phyloP scores from a whole-genome alignment of 768 basidiomycete species.

The Amanita pseudoporphyria region DNA sequence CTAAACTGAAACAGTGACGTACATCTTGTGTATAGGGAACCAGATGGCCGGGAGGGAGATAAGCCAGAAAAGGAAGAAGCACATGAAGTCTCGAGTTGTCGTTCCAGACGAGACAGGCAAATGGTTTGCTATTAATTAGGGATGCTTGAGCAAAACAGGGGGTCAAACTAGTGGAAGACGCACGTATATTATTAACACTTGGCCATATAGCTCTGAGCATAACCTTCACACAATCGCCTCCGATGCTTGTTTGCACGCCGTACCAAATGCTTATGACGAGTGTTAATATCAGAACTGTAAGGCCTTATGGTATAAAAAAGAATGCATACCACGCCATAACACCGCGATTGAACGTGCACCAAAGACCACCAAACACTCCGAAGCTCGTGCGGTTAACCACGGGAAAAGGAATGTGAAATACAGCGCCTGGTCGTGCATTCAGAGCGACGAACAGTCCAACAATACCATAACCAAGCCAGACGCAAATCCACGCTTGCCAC shows the following conservation, averaged over 20 bases:
- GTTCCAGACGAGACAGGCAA: conserved; percentile 67
- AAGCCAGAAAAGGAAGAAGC: conserved; percentile 85
- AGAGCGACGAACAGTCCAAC: conserved; percentile 64
- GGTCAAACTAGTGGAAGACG: conserved; percentile 15
- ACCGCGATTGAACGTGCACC: conserved; percentile 72
- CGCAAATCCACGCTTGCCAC: conserved; percentile 84
- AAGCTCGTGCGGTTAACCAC: conserved; percentile 69
- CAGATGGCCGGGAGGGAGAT: conserved; percentile 71
- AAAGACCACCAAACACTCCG: conserved; percentile 68
- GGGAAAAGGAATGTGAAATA: conserved; percentile 72
- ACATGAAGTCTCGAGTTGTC: conserved; percentile 62
- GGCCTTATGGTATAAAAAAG: no score
- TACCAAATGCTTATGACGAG: conserved; percentile 51
- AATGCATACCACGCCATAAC: conserved; percentile 57
- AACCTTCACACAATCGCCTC: conserved; percentile 65
- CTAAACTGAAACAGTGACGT: conserved; percentile 16
- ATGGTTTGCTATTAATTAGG: conserved; percentile 41
- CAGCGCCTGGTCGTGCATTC: conserved; percentile 71
- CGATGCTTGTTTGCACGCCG: conserved; percentile 73
- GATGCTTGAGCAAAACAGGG: neutral
- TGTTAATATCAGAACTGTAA: neutral
- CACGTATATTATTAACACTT: conserved; percentile 54
- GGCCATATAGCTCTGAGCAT: conserved; percentile 76
- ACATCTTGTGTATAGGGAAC: conserved; percentile 80
- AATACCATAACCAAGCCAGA: conserved; percentile 53